A percentile compares a stretch with the other conserved stretches of the same genome.
Conservation (phyloP, 2,329 filamentous ascomycete species). For the Neurospora crassa region DNA sequence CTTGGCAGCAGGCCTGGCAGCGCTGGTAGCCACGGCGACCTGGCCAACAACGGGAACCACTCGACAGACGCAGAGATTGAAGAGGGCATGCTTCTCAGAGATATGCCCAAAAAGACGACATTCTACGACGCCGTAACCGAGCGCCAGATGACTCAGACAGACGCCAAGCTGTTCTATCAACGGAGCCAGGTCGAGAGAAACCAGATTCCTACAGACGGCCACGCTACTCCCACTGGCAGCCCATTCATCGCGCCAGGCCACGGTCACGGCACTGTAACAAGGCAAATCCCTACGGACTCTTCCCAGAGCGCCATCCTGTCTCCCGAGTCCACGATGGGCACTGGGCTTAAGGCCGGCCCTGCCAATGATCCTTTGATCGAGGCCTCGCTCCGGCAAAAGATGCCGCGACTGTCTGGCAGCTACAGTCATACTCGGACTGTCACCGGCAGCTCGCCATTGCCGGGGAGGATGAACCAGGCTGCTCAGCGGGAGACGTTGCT, state of each 20-base stretch:
- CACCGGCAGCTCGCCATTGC: conserved; percentile 3
- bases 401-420: conserved; percentile 4
- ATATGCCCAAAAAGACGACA: conserved; percentile 62
- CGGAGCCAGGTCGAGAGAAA: conserved; percentile 59
- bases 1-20: background rate
- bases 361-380: background rate
- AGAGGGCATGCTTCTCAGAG: conserved; percentile 51
- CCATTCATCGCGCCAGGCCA: conserved; percentile 27
- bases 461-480: conserved; percentile 12
- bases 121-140: conserved; percentile 92
- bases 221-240: conserved; percentile 36
- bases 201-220: conserved; percentile 29
- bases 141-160: conserved; percentile 86
- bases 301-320: conserved; percentile 6
- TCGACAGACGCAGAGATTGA: conserved; percentile 23
- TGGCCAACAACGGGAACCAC: background rate
- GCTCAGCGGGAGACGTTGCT: conserved; percentile 24
- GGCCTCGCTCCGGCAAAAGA: background rate
- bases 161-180: conserved; percentile 95
- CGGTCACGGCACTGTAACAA: conserved; percentile 6
- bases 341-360: conserved; percentile 9
- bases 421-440: conserved; percentile 12
- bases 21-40: conserved; percentile 5
- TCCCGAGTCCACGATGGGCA: conserved; percentile 9
- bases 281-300: conserved; percentile 10